Conservation (phyloP, 768 basidiomycete genomes). For the Butyriboletus loyo region DNA sequence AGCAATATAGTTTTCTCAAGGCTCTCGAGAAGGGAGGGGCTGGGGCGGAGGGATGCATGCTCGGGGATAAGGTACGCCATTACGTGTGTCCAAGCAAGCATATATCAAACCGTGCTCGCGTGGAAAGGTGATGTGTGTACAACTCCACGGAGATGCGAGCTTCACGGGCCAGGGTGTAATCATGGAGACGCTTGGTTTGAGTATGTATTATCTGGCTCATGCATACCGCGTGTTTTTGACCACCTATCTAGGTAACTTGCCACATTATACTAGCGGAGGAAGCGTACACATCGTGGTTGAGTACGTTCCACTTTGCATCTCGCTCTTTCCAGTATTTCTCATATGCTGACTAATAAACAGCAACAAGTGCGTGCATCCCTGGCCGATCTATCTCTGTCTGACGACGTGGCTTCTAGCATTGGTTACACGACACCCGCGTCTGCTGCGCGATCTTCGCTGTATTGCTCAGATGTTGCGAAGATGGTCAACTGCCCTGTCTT, state of each 20-base stretch:
- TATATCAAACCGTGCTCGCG: constrained; percentile 9
- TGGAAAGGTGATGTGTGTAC: constrained; percentile 81
- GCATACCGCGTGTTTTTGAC: neutral
- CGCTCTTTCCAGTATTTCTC: neutral
- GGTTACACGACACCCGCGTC: constrained; percentile 91
- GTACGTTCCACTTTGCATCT: constrained; percentile 41
- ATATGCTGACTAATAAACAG: constrained; percentile 28
- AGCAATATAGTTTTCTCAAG: constrained; percentile 80
- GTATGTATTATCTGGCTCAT: constrained; percentile 37
- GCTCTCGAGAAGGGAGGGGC: constrained; percentile 41
- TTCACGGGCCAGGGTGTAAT: constrained; percentile 90
- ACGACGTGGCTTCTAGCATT: constrained; percentile 50
- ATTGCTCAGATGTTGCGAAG: constrained; percentile 86
- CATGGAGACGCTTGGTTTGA: constrained; percentile 84
- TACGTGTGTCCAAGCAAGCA: neutral
- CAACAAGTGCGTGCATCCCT: constrained; percentile 48
- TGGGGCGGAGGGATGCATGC: constrained; percentile 25
- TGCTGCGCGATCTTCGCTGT: constrained; percentile 77
- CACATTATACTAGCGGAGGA: constrained; percentile 89
- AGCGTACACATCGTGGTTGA: constrained; percentile 90
- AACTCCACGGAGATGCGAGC: constrained; percentile 89
- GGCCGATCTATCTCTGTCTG: neutral
- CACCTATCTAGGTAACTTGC: constrained; percentile 61
- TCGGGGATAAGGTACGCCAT: constrained; percentile 30
- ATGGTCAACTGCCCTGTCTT: constrained; percentile 87